These are phyloP conservation scores for Tricholoma terreum DNA, from an alignment of 768 basidiomycete genomes.

Conservation along the genomic window DNA sequence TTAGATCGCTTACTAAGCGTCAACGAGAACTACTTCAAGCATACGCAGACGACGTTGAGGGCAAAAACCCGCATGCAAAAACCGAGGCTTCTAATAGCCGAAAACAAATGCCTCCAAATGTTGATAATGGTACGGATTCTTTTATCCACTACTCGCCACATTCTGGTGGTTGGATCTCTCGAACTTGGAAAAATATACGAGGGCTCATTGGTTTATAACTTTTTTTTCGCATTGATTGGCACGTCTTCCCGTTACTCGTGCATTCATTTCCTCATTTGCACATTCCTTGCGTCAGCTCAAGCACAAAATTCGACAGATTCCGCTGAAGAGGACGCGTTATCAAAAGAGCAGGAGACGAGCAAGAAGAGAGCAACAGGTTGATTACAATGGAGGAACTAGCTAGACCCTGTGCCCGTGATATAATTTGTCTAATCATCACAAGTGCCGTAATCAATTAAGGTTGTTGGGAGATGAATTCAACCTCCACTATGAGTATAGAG, in stretches of 20 bases:
- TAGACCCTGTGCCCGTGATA: constrained; percentile 10
- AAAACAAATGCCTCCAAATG: constrained; percentile 8
- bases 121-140: constrained; percentile 75
- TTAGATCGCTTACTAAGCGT: constrained; percentile 74
- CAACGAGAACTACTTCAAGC: constrained; percentile 87
- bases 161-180: constrained; percentile 67
- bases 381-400: constrained; percentile 16
- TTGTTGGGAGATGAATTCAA: neutral
- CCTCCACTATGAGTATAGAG: neutral
- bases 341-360: constrained; percentile 41
- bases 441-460: constrained; percentile 4
- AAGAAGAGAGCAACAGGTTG: constrained; percentile 52
- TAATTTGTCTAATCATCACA: constrained; percentile 2
- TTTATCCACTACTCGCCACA: constrained; percentile 57
- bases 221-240: constrained; percentile 39
- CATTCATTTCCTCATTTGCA: constrained; percentile 18
- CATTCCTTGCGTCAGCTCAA: constrained; percentile 24
- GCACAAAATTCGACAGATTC: constrained; percentile 21
- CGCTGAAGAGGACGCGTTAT: constrained; percentile 24
- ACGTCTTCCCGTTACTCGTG: constrained; percentile 37
- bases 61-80: constrained; percentile 32
- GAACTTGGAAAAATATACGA: constrained; percentile 65
- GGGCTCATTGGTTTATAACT: constrained; percentile 68
- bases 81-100: constrained; percentile 16
- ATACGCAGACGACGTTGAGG: constrained; percentile 93